phyloP scores from a whole-genome alignment of 768 basidiomycete genomes.

The Albatrellus ellisii region DNA sequence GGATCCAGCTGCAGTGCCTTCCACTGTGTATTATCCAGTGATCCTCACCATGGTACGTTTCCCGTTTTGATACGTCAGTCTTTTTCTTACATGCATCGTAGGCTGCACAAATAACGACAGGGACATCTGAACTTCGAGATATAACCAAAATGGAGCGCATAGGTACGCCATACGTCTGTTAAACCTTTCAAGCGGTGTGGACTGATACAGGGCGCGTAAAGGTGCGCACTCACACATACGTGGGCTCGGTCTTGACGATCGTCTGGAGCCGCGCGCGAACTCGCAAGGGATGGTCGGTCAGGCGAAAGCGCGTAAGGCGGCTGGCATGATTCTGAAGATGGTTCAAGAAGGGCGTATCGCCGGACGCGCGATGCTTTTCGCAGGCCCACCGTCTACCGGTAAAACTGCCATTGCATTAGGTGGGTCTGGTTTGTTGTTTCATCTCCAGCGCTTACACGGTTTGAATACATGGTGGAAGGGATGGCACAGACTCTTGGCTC shows the following conservation, averaged over 20 bases:
- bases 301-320: conserved; percentile 90
- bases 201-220: conserved; percentile 19
- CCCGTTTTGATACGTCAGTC: neutral
- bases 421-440: conserved; percentile 16
- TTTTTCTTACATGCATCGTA: conserved; percentile 11
- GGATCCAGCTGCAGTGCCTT: no score
- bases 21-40: no score
- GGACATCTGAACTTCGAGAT: conserved; percentile 69
- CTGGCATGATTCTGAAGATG: conserved; percentile 97
- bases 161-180: conserved; percentile 39
- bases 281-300: conserved; percentile 98
- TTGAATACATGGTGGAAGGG: no score
- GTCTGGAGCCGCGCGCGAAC: conserved; percentile 79
- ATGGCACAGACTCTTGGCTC: conserved; percentile 93
- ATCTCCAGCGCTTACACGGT: no score
- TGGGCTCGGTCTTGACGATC: conserved; percentile 86
- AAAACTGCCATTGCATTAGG: conserved; percentile 97
- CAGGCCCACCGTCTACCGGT: conserved; percentile 93
- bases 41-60: conserved; percentile 19
- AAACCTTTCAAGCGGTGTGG: neutral
- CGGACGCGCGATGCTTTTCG: conserved; percentile 92
- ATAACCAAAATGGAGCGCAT: conserved; percentile 92
- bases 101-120: conserved; percentile 68
- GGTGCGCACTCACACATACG: conserved; percentile 92
- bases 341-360: conserved; percentile 94